Evolutionary conservation across 495 filamentous ascomycete genomes (phyloP), one percentile per base, ranked within the genome.

Genomic region (Entonaema liquescens): DNA sequence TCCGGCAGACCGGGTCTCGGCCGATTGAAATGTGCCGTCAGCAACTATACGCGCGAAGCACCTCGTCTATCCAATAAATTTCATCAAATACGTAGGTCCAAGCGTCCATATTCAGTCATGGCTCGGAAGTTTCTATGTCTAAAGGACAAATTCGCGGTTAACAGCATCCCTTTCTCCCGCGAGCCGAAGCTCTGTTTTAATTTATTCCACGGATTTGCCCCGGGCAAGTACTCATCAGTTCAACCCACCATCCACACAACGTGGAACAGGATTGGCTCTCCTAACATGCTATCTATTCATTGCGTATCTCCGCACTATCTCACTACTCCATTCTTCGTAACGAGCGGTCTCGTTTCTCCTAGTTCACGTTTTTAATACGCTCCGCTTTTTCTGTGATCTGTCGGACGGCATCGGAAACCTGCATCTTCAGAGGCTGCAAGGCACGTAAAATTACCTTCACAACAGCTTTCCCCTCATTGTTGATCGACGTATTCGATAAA

Each of bases 331-430:
- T 15, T 52, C 1, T 4, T 52, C 49, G 28, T 35, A 29, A n/a
- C 47, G 19, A 31, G 38, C 35, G 25, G n/a, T 25, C 28, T 15
- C 8, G 21, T 33, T 40, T n/a, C 59, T 9, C n/a, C 31, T 25
- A 33, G 26, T 40, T 21, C 19, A 65, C 28, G 19, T 26, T 38
- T 38, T 40, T 8, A 23, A 56, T 59, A 47, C 40, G 61, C 66
- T 42, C 42, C 62, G 63, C 33, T 50, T 15, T 38, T 40, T 17
- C 55, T 63, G 66, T 70, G 19, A 29, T 5, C 38, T 25, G 71
- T 74, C 62, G 63, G 66, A 74, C 71, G 55, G 67, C 62, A 66
- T 61, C 71, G 67, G 71, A 38, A 64, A 67, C 67, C 62, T 64
- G 67, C 71, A 63, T 70, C 13, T 31, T 61, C 62, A 70, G 67